These are phyloP conservation scores for Aureobasidium sp. DNA, from an alignment of 2,329 filamentous ascomycete genomes.

Conservation along the genomic window DNA sequence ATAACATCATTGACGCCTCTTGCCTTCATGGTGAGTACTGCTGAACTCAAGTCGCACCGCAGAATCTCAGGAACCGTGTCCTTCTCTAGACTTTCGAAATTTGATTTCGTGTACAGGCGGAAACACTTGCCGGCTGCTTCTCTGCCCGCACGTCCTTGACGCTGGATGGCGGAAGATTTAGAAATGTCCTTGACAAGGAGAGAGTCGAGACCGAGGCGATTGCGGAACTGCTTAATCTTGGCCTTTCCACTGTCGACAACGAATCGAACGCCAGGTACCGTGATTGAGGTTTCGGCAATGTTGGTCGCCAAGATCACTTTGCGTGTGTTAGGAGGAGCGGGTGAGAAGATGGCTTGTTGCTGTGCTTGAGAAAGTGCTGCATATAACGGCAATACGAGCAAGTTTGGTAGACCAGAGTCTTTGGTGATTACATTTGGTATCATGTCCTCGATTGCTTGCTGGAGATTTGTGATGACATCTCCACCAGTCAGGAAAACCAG, in stretches of 20 bases:
- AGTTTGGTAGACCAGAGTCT: slow-evolving; percentile 56
- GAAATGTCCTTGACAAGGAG: slow-evolving; percentile 86
- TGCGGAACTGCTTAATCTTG: slow-evolving; percentile 87
- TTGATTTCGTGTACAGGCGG: slow-evolving; percentile 75
- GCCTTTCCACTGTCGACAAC: slow-evolving; percentile 91
- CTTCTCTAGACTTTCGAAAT: slow-evolving; percentile 63
- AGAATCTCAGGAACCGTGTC: slow-evolving; percentile 83
- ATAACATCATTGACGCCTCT: slow-evolving; percentile 76
- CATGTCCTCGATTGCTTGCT: slow-evolving; percentile 71
- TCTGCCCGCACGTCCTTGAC: slow-evolving; percentile 85
- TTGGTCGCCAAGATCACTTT: slow-evolving; percentile 93
- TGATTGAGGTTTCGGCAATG: slow-evolving; percentile 97
- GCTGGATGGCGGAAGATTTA: slow-evolving; percentile 85
- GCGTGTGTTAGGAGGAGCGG: slow-evolving; percentile 64
- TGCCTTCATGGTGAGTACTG: slow-evolving; percentile 88
- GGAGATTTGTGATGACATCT: slow-evolving; percentile 79
- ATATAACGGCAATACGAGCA: slow-evolving; percentile 72
- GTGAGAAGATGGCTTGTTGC: slow-evolving; percentile 79
- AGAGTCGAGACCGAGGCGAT: slow-evolving; percentile 79
- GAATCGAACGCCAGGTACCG: slow-evolving; percentile 83
- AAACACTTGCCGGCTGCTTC: slow-evolving; percentile 88
- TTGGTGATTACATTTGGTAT: slow-evolving; percentile 63
- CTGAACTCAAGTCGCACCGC: slow-evolving; percentile 78
- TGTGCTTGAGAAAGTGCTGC: slow-evolving; percentile 81
- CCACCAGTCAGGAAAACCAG: slow-evolving; percentile 89